Evolutionary conservation across 1,284 basidiomycete genomes (phyloP).

Genomic region (Heterobasidion occidentale): DNA sequence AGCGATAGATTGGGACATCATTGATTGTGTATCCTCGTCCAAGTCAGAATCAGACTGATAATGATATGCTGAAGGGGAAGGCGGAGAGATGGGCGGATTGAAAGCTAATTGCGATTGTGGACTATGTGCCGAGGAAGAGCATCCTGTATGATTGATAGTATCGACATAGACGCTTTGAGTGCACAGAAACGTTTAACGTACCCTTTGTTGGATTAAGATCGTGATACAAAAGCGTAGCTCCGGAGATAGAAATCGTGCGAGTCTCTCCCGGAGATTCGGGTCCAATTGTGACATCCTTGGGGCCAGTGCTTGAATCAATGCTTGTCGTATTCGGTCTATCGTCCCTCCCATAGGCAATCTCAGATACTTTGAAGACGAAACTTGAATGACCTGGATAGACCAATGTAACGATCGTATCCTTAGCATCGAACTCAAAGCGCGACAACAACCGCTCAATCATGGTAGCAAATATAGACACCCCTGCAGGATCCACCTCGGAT

Average conservation of each 20-base stretch:
- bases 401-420: slow-evolving; percentile 60
- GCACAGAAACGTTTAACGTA: not conserved
- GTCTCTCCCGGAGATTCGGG: slow-evolving; percentile 6
- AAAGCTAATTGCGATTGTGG: not conserved
- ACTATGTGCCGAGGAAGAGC: not conserved
- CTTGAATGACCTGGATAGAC: slow-evolving; percentile 55
- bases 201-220: not conserved
- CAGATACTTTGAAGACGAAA: slow-evolving; percentile 49
- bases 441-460: slow-evolving; percentile 80
- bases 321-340: not conserved
- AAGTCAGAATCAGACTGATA: slow-evolving; percentile 31
- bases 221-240: not conserved
- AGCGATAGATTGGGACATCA: slow-evolving; percentile 72
- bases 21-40: slow-evolving; percentile 56
- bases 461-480: slow-evolving; percentile 78
- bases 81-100: slow-evolving; percentile 5
- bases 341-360: slow-evolving; percentile 51
- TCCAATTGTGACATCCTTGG: not conserved
- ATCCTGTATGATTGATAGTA: too few relatives aligned
- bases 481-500: slow-evolving; percentile 42
- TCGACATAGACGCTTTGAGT: too few relatives aligned
- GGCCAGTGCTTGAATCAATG: not conserved
- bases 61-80: slow-evolving; percentile 18
- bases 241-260: not conserved
- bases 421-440: slow-evolving; percentile 72